These are phyloP conservation scores for Trematosphaeria pertusa DNA, from an alignment of 2,329 filamentous ascomycete genomes.

Conservation along the genomic window DNA sequence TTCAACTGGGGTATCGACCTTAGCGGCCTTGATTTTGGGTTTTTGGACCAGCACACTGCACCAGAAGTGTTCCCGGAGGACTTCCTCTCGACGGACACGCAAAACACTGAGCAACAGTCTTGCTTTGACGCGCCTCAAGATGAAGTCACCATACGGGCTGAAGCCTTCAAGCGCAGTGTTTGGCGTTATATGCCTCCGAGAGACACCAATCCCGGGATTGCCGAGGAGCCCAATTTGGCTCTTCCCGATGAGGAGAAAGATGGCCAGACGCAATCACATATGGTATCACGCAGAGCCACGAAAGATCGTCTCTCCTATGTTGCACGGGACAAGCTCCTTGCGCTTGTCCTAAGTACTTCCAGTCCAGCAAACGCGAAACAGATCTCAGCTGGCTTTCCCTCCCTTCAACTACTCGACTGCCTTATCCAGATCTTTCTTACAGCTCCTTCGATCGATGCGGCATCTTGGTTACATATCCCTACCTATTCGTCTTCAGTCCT, in stretches of 20 bases:
- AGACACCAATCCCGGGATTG: constrained; percentile 29
- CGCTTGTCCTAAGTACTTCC: constrained; percentile 67
- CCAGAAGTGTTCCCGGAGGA: constrained; percentile 50
- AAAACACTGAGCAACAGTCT: constrained; percentile 19
- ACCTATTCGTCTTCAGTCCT: constrained; percentile 64
- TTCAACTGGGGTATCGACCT: constrained; percentile 55
- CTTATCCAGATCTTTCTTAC: constrained; percentile 68
- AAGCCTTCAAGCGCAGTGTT: constrained; percentile 52
- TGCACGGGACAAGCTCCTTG: constrained; percentile 66
- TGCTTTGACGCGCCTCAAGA: constrained; percentile 16
- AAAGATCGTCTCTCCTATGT: constrained; percentile 51
- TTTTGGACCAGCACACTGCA: constrained; percentile 55
- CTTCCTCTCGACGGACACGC: constrained; percentile 30
- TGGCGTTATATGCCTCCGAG: constrained; percentile 53
- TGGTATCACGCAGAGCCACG: constrained; percentile 47
- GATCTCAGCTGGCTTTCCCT: constrained; percentile 68
- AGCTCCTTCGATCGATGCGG: constrained; percentile 63
- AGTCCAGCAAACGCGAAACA: constrained; percentile 57
- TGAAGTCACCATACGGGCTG: constrained; percentile 29
- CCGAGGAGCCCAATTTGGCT: constrained; percentile 48
- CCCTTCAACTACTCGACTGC: constrained; percentile 65
- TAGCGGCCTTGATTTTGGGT: constrained; percentile 53
- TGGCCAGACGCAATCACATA: constrained; percentile 38
- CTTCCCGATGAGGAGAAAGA: constrained; percentile 45
- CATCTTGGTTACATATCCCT: constrained; percentile 67